Percentiles rank a stretch among this genome's conserved stretches.
Conservation (phyloP, 805 yeast genomes). For the Wickerhamomyces subpelliculosus region DNA sequence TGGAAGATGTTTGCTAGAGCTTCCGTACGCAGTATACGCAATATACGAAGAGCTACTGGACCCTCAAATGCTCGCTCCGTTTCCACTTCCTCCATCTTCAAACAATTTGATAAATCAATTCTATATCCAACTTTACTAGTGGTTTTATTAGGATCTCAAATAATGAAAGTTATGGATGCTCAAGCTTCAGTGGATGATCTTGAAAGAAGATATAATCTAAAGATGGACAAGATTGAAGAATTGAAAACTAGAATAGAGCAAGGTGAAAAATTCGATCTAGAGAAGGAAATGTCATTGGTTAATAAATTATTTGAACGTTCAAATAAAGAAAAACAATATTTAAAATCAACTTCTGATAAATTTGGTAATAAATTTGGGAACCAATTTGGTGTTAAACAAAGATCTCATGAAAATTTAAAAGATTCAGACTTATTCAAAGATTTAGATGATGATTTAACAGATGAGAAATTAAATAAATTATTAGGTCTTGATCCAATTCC, state of each 20-base stretch:
- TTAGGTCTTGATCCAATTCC: constrained; percentile 6
- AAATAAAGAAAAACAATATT: not conserved
- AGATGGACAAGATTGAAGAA: constrained; percentile 29
- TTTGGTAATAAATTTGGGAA: constrained; percentile 4
- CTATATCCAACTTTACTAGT: constrained; percentile 34
- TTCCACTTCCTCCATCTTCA: constrained; percentile 1
- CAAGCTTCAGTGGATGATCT: constrained; percentile 33
- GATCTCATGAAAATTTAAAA: not conserved
- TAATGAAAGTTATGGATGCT: constrained; percentile 37
- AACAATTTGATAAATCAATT: constrained; percentile 26
- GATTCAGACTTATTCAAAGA: not conserved
- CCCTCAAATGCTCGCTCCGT: not conserved
- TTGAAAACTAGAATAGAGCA: constrained; percentile 29
- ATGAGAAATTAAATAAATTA: constrained; percentile 14
- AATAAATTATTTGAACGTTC: constrained; percentile 25
- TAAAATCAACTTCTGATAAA: not conserved
- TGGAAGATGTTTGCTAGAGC: not conserved
- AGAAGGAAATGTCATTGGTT: constrained; percentile 32
- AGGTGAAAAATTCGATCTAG: constrained; percentile 33
- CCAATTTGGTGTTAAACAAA: too few relatives aligned
- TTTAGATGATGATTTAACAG: constrained; percentile 4
- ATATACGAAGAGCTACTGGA: too few relatives aligned
- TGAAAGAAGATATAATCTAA: constrained; percentile 30
- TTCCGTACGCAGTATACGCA: not conserved
- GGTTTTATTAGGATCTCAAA: constrained; percentile 39